phyloP scores from a whole-genome alignment of 1,284 basidiomycete species.

The Apiotrichum sp. region DNA sequence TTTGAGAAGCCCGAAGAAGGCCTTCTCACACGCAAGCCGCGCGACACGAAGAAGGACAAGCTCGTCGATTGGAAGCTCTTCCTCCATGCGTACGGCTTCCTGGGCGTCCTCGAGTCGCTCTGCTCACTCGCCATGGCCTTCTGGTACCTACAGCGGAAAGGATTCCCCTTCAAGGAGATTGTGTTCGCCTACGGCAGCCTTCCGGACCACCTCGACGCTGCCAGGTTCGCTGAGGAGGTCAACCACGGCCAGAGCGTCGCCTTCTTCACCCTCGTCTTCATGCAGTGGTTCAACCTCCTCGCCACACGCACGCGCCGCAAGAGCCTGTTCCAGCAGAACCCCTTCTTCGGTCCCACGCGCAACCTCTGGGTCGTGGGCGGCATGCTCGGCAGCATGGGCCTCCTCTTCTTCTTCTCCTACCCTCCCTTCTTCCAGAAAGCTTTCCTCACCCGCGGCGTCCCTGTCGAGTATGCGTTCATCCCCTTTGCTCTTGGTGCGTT shows the following conservation, averaged over 20 bases:
- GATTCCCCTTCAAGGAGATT: slow-evolving; percentile 55
- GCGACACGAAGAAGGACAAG: slow-evolving; percentile 55
- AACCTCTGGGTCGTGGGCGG: slow-evolving; percentile 53
- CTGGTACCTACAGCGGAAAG: slow-evolving; percentile 52
- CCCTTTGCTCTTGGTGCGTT: slow-evolving; percentile 48
- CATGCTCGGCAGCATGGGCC: slow-evolving; percentile 49
- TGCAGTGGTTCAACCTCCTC: slow-evolving; percentile 61
- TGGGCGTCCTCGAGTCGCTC: slow-evolving; percentile 56
- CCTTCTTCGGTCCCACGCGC: slow-evolving; percentile 35
- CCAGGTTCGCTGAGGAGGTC: slow-evolving; percentile 47
- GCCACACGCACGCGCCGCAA: slow-evolving; percentile 53
- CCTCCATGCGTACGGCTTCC: slow-evolving; percentile 60
- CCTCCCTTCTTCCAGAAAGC: slow-evolving; percentile 55
- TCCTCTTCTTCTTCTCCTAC: slow-evolving; percentile 56
- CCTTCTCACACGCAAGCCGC: slow-evolving; percentile 57
- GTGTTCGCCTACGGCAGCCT: slow-evolving; percentile 53
- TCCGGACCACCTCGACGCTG: slow-evolving; percentile 37
- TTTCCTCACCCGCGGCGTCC: slow-evolving; percentile 55
- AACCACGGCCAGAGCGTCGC: slow-evolving; percentile 51
- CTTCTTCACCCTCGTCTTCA: slow-evolving; percentile 61
- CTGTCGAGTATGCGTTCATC: slow-evolving; percentile 53
- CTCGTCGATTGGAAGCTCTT: slow-evolving; percentile 53
- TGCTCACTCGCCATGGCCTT: slow-evolving; percentile 52
- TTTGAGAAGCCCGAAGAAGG: slow-evolving; percentile 57
- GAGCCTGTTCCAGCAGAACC: slow-evolving; percentile 51